These are phyloP conservation scores for Tremella fuciformis DNA, from an alignment of 768 basidiomycete species.

Conservation along the genomic window DNA sequence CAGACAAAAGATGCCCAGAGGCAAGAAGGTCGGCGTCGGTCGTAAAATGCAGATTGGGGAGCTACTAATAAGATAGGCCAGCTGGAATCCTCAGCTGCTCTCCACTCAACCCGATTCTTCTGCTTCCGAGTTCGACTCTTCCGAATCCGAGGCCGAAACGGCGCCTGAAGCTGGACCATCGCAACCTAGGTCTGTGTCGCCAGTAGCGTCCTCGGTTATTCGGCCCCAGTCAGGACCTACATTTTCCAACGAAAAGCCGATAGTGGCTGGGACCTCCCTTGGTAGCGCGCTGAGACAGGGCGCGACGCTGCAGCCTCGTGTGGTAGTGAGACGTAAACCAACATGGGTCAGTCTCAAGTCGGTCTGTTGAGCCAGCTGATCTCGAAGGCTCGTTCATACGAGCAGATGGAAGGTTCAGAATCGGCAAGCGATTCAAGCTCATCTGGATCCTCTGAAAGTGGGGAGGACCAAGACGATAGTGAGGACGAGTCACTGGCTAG, in stretches of 20 bases:
- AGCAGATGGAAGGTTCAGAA: constrained; percentile 4
- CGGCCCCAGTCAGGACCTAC: too few relatives aligned
- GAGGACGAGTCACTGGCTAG: background rate
- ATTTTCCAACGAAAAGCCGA: too few relatives aligned
- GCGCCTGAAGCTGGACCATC: constrained; percentile 7
- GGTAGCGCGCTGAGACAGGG: constrained; percentile 70
- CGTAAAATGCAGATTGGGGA: background rate
- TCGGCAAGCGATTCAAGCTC: constrained; percentile 21
- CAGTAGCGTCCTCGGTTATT: background rate
- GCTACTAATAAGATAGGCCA: constrained; percentile 17
- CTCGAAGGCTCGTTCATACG: background rate
- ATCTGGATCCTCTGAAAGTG: constrained; percentile 29
- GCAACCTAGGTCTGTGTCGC: background rate
- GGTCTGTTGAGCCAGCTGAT: background rate
- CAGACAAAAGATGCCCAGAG: constrained; percentile 12
- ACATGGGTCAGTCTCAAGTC: constrained; percentile 2
- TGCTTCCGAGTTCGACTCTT: constrained; percentile 30
- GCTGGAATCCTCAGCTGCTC: constrained; percentile 33
- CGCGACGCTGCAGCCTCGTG: constrained; percentile 57
- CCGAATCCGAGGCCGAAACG: constrained; percentile 25
- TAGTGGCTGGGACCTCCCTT: constrained; percentile 41
- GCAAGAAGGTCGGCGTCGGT: constrained; percentile 12
- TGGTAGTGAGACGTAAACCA: constrained; percentile 49
- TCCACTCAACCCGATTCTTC: constrained; percentile 33
- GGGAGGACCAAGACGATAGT: constrained; percentile 21